Base-by-base conservation (phyloP, 164 flowering plant species). In the Liquidambar formosana region DNA sequence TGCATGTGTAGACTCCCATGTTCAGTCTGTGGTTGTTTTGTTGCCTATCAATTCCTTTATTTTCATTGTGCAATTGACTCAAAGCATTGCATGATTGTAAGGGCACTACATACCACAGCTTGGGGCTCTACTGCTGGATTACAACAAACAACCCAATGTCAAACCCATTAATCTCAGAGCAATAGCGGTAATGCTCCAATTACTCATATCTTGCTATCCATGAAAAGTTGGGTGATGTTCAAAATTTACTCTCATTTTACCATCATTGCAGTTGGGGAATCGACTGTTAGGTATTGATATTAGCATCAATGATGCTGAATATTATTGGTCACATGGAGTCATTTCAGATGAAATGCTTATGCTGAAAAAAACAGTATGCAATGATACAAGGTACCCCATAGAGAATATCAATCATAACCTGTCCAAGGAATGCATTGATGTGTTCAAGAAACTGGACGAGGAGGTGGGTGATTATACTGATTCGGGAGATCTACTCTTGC, bases 101-200 rank as follows among this genome's bases (percentile, higher is more conserved):
- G 86, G 86, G 8, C 86, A 83, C 53, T 83, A 80, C 62, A 66
- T 81, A 25, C 87, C 87, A 51, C 84, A 81, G 72, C 79, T 83
- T 61, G 85, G 83, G 66, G 66, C 77, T 8, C 70, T 76, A 14
- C 16, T 83, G 38, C 23, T 81, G 48, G 78, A 83, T 27, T 67
- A 83, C 76, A 83, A 83, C 67, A 75, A 76, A 61, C 13, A 33
- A 18, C 73, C 78, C 1, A 71, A 74, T 28, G 53, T 67, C 52
- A 63, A 23, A 61, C 77, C 78, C 22, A 77, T 81, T 77, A 81
- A 81, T 25, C 81, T 81, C 47, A 83, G 78, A 71, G 75, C 80
- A 67, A 75, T 81, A 67, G 84, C 80, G 28, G 84, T 81, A 76
- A 71, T 6, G 6, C 11, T 14, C 60, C 41, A 25, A 23, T 23